Base-by-base conservation (phyloP, 352 stramenopile genomes). In the Globisporangium perplexum region DNA sequence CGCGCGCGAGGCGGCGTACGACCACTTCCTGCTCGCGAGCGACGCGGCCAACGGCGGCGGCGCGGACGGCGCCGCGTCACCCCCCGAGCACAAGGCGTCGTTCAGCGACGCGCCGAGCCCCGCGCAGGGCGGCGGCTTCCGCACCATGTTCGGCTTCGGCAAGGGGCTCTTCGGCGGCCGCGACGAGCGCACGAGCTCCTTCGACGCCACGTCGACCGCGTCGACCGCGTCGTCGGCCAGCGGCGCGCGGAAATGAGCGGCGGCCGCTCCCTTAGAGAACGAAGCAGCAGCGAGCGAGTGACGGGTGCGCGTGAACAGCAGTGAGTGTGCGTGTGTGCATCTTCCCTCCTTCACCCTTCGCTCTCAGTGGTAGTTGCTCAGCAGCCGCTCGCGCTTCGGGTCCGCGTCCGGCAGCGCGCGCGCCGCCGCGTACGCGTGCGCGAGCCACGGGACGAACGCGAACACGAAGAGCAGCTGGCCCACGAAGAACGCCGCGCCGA, bases 361-460 rank as follows among this genome's bases (percentile, higher is more conserved):
- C n/a, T n/a, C n/a, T 53, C 23, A 30, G 14, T 55, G 79, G 53
- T 73, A 90, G 60, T 86, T 70, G 63, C 64, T 58, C 10, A 94
- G 70, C 22, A 94, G 67, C 12, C 76, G 67, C 52, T 88, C 70
- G 36, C 65, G 65, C 69, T 91, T 94, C 15, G 83, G 76, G 57
- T 94, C 83, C 1, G 71, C 45, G 47, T 85, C 77, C 18, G 63
- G 57, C 39, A 87, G 71, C 26, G 76, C 72, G 51, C 77, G 78
- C 24, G 81, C 69, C 71, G 86, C 81, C 65, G 68, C 75, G 58
- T 89, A 90, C 23, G 82, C 69, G 52, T 93, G 77, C 48, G 77
- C 68, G 8, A 87, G 52, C 81, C 81, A 94, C n/a, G 84, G 80
- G 50, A 89, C 66, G 55, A 88, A 94, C 15, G 70, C 66, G 50